These are phyloP conservation scores for Globisporangium spiculum DNA, from an alignment of 352 stramenopile genomes.

Conservation along the genomic window DNA sequence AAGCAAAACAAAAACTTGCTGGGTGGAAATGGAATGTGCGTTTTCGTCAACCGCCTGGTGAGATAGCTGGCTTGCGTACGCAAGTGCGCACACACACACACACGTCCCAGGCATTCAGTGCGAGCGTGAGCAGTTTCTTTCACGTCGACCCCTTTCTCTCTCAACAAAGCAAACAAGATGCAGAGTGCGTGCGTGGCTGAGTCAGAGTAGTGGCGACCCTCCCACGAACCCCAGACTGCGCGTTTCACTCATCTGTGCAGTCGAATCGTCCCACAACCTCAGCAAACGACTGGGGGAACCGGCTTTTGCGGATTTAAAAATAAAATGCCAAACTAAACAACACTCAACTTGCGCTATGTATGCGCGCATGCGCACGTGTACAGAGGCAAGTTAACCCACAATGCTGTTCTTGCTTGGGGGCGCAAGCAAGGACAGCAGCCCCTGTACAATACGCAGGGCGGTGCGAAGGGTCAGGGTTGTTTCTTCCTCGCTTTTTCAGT, in stretches of 20 bases:
- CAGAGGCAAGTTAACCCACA: neutral
- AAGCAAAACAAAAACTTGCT: neutral
- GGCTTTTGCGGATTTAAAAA: slow-evolving; percentile 2
- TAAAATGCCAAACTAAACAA: neutral
- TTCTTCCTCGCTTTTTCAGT: slow-evolving; percentile 7
- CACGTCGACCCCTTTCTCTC: slow-evolving; percentile 14
- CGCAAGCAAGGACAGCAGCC: neutral
- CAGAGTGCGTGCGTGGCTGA: slow-evolving; percentile 1
- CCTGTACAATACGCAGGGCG: neutral
- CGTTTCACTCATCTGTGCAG: neutral
- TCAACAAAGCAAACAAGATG: neutral
- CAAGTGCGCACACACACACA: neutral
- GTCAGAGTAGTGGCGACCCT: neutral
- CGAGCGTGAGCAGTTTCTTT: slow-evolving; percentile 12
- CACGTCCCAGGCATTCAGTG: neutral
- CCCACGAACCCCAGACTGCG: neutral
- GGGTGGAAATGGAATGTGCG: neutral
- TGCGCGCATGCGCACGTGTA: neutral
- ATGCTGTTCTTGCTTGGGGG: neutral
- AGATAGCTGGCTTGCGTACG: neutral
- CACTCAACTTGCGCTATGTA: slow-evolving; percentile 7
- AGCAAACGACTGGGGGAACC: slow-evolving; percentile 1
- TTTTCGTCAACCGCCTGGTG: slow-evolving; percentile 3
- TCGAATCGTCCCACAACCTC: slow-evolving; percentile 1
- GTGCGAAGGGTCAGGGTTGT: slow-evolving; percentile 6